Percentiles rank a stretch among this genome's conserved stretches.
These are phyloP conservation scores for Cenococcum geophilum DNA, from an alignment of 495 filamentous ascomycete genomes.

Conservation along the genomic window DNA sequence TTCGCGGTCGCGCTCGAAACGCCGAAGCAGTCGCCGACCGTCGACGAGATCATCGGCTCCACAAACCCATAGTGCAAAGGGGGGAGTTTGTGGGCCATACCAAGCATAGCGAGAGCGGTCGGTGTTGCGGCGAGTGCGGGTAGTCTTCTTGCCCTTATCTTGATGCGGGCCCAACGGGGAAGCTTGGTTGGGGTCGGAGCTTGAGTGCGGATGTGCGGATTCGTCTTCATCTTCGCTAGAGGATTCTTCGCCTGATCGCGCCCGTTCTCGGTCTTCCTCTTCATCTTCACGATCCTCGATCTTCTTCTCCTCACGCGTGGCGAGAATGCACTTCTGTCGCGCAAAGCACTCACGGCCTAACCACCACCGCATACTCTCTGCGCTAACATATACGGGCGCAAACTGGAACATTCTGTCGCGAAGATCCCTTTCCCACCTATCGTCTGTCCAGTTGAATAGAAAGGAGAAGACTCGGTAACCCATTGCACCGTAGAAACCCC, in stretches of 20 bases:
- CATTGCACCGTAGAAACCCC: constrained; percentile 69
- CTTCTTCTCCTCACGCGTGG: constrained; percentile 61
- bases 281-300: constrained; percentile 59
- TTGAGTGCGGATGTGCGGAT: not conserved
- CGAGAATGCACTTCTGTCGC: constrained; percentile 81
- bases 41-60: constrained; percentile 82
- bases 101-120: constrained; percentile 50
- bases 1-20: constrained; percentile 73
- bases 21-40: constrained; percentile 62
- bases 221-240: constrained; percentile 5
- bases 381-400: constrained; percentile 80
- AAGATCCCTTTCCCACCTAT: constrained; percentile 75
- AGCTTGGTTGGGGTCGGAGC: not conserved
- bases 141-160: constrained; percentile 8
- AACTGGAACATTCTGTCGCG: constrained; percentile 86
- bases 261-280: constrained; percentile 33
- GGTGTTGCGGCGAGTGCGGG: constrained; percentile 8
- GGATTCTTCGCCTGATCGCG: constrained; percentile 25
- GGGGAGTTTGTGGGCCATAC: constrained; percentile 75
- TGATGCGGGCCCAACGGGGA: constrained; percentile 10
- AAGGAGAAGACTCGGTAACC: constrained; percentile 89
- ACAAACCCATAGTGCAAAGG: constrained; percentile 83
- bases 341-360: constrained; percentile 87
- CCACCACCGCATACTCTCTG: constrained; percentile 96
- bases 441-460: constrained; percentile 84